Conservation (phyloP, 1,284 basidiomycete genomes). For the Tilletia setariae region DNA sequence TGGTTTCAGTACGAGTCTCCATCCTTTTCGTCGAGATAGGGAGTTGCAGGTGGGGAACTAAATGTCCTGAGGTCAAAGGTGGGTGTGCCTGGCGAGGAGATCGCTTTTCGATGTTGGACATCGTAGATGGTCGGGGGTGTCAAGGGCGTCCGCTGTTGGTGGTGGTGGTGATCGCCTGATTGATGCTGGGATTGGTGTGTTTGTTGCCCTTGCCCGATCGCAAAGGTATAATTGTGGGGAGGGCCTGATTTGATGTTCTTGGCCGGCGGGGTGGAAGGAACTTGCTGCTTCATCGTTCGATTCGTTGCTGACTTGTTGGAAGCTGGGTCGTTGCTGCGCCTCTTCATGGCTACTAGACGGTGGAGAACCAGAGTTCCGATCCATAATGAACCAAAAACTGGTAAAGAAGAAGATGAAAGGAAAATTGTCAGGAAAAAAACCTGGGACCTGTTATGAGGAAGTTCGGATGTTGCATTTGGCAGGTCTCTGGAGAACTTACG, state of each 20-base stretch:
- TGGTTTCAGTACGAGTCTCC: too few species aligned
- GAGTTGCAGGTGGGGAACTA: too few species aligned
- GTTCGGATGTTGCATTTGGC: neutral
- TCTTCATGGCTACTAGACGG: neutral
- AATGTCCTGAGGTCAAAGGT: too few species aligned
- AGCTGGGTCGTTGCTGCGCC: neutral
- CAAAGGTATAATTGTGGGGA: neutral
- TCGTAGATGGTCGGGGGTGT: too few species aligned
- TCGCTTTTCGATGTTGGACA: too few species aligned
- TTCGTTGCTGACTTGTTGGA: neutral
- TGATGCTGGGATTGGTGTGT: neutral
- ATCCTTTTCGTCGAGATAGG: too few species aligned
- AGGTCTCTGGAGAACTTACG: neutral
- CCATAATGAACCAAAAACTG: slow-evolving; percentile 1
- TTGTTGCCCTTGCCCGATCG: neutral
- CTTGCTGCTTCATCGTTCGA: neutral
- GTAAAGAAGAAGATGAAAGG: neutral
- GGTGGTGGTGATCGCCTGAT: neutral
- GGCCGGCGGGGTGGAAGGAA: neutral
- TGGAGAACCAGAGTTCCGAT: slow-evolving; percentile 10
- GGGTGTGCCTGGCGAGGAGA: too few species aligned
- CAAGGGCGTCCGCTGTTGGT: too few species aligned
- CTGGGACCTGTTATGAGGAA: too few species aligned
- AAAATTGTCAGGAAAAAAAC: too few species aligned
- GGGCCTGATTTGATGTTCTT: neutral